Percentiles rank a stretch among this genome's conserved stretches.
Conservation (phyloP, 768 basidiomycete species). For the Fistulinella prunicolor region DNA sequence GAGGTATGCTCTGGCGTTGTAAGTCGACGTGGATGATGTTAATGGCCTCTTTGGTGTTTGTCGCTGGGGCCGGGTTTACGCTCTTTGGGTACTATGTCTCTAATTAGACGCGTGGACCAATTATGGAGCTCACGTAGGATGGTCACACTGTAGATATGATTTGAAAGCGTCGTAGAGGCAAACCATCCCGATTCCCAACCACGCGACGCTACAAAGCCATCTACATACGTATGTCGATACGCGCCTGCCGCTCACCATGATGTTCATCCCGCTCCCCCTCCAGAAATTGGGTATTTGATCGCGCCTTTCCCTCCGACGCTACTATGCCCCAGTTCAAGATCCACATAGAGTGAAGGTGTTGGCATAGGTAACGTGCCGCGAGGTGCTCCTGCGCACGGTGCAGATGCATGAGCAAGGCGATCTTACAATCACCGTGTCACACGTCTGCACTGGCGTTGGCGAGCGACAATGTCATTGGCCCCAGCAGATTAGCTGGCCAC, state of each 20-base stretch:
- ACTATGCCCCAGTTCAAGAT: too few species aligned
- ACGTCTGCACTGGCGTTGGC: too few species aligned
- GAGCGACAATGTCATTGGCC: too few species aligned
- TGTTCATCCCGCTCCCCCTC: neutral
- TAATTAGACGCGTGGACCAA: neutral
- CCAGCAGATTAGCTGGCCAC: too few species aligned
- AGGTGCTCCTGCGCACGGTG: too few species aligned
- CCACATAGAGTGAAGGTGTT: too few species aligned
- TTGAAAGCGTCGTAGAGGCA: slow-evolving; percentile 45
- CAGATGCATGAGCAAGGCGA: too few species aligned
- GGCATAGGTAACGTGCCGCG: too few species aligned
- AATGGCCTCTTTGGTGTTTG: slow-evolving; percentile 50
- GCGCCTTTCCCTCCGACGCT: too few species aligned
- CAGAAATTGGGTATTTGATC: slow-evolving; percentile 63
- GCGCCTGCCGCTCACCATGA: neutral
- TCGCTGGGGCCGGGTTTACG: slow-evolving; percentile 58
- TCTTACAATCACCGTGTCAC: too few species aligned
- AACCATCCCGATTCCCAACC: slow-evolving; percentile 33
- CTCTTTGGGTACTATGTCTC: slow-evolving; percentile 54
- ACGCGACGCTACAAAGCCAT: slow-evolving; percentile 60
- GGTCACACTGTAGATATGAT: slow-evolving; percentile 50
- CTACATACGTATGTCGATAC: slow-evolving; percentile 52
- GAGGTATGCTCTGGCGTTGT: slow-evolving; percentile 13
- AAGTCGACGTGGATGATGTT: slow-evolving; percentile 42
- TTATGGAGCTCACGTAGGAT: neutral